Base-by-base conservation (phyloP, 2,329 filamentous ascomycete species). In the Lecanicillium sp. region DNA sequence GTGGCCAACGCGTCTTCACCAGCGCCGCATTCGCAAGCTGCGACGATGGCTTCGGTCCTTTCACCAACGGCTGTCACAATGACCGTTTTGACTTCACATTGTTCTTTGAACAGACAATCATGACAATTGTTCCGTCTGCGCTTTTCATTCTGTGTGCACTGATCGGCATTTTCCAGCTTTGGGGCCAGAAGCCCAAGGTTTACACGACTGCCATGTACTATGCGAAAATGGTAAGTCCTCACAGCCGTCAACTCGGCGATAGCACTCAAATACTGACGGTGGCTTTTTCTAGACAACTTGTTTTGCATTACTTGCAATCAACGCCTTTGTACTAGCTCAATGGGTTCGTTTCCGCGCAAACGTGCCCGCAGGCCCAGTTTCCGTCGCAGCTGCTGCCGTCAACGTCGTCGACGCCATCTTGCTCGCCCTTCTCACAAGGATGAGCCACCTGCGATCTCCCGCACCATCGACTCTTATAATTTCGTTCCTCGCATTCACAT, bases 381-480 rank as follows among this genome's bases (percentile, higher is more conserved):
- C 32, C 2, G 21, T 49, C n/a, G 38, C 59, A 2, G 51, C 56
- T 20, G 36, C 59, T 1, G 45, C 51, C 0, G 52, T 71, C 14
- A 63, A 62, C 4, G 51, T 62, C 5, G 47, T 60, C 11, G 56
- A 57, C 11, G 53, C 58, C 7, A 19, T 63, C 14, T 50, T 51
- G 10, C 44, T 65, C 24, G 40, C 51, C 2, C 30, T 55, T 0
- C 51, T 67, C 12, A 65, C 61, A 1, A 64, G 59, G 38, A 9
- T 52, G 2, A 62, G 66, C 42, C 65, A 68, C 45, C 49, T 47
- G 54, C 67, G 53, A 24, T 60, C 64, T 5, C 57, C 60, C 0
- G 56, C 67, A 2, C 70, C 70, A 1, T 73, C 70, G 0, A 56
- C 65, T 1, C 44, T 72, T 2, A 53, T 74, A 17, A 62, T 54